Evolutionary conservation across 352 stramenopile genomes (phyloP), one percentile per base, ranked within the genome.

Genomic region (Phytophthora lateralis): DNA sequence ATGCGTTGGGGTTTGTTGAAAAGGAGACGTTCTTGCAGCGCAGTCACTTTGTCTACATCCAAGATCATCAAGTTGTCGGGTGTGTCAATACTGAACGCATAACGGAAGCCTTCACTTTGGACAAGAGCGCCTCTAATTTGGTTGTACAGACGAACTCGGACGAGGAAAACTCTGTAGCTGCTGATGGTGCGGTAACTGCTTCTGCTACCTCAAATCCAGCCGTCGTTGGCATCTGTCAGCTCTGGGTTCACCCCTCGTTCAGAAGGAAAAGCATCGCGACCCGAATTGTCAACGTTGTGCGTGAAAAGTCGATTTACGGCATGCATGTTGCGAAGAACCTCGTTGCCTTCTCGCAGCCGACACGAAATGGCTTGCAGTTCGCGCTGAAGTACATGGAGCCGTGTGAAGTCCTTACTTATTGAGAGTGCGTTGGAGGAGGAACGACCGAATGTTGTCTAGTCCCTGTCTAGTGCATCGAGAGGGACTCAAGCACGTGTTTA

Each of bases 311-410:
- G 32, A 85, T 90, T 26, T 95, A 95, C 49, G 80, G 83, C 12
- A 76, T 91, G 63, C 67, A 59, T 15, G 70, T 92, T 27, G 35
- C 70, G 21, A 85, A 78, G 44, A 53, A 64, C 17, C 57, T 78
- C 14, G 29, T 91, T 27, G 85, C 85, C 15, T 93, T 95, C 56
- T 75, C 80, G 1, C 85, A 95, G 66, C 85, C 83, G n/a, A 93
- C 85, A 30, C 49, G 47, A 30, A 76, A 92, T 46, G 83, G 85
- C 8, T 58, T 82, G 14, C 56, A 58, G 3, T 92, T 95, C 60
- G 86, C 81, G 7, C 66, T 62, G 37, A 71, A 62, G 32, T 95
- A 93, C 60, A 54, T 84, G 20, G 57, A 65, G 0, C 72, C 85
- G 1, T 54, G 59, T 14, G 52, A 71, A 8, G 76, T 92, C 41